Base-by-base conservation (phyloP, 2,329 filamentous ascomycete species). In the Aspergillus ochraceus region DNA sequence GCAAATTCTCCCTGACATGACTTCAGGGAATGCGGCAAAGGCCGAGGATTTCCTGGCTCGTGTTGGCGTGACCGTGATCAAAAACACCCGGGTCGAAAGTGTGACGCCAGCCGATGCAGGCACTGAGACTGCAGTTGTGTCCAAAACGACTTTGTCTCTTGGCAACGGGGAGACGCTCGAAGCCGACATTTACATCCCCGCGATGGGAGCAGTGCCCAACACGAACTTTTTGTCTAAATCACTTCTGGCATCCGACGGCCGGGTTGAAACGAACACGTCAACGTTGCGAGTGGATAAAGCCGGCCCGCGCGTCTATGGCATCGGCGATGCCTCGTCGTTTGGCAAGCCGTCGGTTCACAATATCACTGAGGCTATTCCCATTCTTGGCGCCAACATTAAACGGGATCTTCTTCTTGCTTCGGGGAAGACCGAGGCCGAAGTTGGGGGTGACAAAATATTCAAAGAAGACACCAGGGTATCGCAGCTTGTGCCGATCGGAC, bases 181-280 rank as follows among this genome's bases (percentile, higher is more conserved):
- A 2, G 75, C 79, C 0, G 81, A 84, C 55, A 54, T 84, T 0
- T 84, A 82, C 64, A 81, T 84, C 46, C 79, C 81, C 0, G 77
- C 79, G 2, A 76, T 69, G 1, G 82, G 81, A 1, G 74, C 71
- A 3, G 66, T 24, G 8, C 73, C 79, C 3, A 83, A 82, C 54
- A 80, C 77, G 1, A 19, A 29, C 0, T 83, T 81, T 58, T 51
- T 81, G 2, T 52, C 72, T 10, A 50, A 58, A 8, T 26, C 58
- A 0, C 68, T 80, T 0, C 68, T 78, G 1, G 62, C 63, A 0
- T 4, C 64, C 0, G 76, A 80, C 52, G 76, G 77, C 1, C 74
- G 78, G 3, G 66, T 82, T 55, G 61, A 74, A 2, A 77, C 76
- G 2, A 75, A 78, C 53, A 3, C 68, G 0, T 64, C 67, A 0